phyloP scores from a whole-genome alignment of 176 grass and related monocot species.

The Oropetium thomaeum region DNA sequence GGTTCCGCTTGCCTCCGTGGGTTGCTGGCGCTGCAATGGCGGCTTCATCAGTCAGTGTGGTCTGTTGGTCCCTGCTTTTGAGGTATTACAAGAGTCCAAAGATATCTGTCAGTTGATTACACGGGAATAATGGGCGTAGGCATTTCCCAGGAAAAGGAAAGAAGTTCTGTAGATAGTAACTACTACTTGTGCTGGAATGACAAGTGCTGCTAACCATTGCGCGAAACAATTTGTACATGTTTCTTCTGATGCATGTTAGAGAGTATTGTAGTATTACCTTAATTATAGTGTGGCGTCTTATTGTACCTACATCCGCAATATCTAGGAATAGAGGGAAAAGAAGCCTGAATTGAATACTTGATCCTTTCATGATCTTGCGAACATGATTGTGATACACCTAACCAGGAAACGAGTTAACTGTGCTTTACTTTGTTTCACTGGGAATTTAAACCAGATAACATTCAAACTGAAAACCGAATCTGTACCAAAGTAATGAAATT shows the following conservation, averaged over 20 bases:
- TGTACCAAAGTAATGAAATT: no score
- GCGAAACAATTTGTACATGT: constrained; percentile 13
- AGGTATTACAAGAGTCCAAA: constrained; percentile 85
- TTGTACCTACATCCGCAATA: not conserved
- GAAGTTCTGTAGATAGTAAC: not conserved
- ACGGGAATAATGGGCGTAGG: not conserved
- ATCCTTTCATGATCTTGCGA: not conserved
- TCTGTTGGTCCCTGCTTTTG: constrained; percentile 84
- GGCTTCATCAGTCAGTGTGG: constrained; percentile 80
- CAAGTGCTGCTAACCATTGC: not conserved
- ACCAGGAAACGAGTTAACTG: no score
- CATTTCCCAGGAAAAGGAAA: not conserved
- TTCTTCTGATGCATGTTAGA: not conserved
- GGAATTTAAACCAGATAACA: no score
- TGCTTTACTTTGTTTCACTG: no score
- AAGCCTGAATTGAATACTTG: not conserved
- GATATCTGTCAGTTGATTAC: constrained; percentile 29
- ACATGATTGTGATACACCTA: not conserved
- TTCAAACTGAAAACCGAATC: no score
- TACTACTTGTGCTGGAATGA: not conserved
- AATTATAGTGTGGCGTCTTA: not conserved
- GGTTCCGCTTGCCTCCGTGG: constrained; percentile 89
- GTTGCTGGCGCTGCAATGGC: constrained; percentile 94
- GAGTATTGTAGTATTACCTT: no score
- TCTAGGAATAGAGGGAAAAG: not conserved